Evolutionary conservation across 1,284 basidiomycete species (phyloP).

Genomic region (Vanrija humicola): DNA sequence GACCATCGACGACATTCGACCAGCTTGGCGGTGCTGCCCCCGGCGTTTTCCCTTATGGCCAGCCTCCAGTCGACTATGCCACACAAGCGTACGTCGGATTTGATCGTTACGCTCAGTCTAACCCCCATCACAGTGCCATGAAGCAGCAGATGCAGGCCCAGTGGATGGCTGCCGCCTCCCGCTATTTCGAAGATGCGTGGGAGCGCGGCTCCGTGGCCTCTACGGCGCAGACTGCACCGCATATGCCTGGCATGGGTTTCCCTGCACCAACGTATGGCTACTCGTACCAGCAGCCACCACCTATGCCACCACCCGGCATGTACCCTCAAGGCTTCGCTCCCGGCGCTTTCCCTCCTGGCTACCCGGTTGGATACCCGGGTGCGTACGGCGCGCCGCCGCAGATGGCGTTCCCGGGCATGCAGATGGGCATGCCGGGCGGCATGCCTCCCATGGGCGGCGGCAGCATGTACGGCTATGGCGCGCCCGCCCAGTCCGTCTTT

Average conservation of each 20-base stretch:
- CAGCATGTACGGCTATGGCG: conserved; percentile 36
- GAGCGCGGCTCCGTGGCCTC: conserved; percentile 36
- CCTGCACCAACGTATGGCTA: conserved; percentile 14
- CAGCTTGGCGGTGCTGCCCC: conserved; percentile 1
- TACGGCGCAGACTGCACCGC: conserved; percentile 12
- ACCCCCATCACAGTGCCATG: conserved; percentile 12
- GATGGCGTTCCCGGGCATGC: conserved; percentile 6
- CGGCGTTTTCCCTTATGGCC: background rate
- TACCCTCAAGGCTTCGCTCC: background rate
- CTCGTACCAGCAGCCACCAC: conserved; percentile 10
- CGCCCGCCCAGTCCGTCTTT: conserved; percentile 35
- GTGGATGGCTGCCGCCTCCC: conserved; percentile 40
- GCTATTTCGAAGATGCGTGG: conserved; percentile 45
- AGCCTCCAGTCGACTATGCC: background rate
- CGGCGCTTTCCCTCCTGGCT: background rate
- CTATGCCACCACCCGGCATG: background rate
- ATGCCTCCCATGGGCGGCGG: conserved; percentile 11
- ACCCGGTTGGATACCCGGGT: conserved; percentile 1
- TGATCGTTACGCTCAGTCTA: background rate
- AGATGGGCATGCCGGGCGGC: conserved; percentile 3
- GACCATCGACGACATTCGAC: conserved; percentile 7
- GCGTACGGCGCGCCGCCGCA: background rate
- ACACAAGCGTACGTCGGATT: conserved; percentile 3
- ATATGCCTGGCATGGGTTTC: conserved; percentile 3
- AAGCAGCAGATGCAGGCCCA: conserved; percentile 43